These are phyloP conservation scores for Hymenoscyphus fructigenus DNA, from an alignment of 2,329 filamentous ascomycete genomes.

Conservation along the genomic window DNA sequence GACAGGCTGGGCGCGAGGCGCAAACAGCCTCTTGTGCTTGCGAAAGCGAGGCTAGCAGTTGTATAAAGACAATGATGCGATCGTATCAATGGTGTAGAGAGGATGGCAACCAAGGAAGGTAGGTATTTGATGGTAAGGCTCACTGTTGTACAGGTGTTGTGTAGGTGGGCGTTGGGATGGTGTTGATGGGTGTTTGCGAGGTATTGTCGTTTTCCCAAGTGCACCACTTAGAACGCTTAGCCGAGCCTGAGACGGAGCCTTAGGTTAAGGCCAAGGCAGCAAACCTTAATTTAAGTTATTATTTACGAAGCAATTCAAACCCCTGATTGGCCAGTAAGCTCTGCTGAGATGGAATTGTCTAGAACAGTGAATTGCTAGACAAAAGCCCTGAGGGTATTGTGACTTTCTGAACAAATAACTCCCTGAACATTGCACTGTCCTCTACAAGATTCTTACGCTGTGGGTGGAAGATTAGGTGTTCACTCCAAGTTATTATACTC, in stretches of 20 bases:
- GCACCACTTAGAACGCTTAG: background rate
- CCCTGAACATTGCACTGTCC: too few species aligned
- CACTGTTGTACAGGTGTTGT: background rate
- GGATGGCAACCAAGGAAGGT: background rate
- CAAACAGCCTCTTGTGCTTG: slow-evolving; percentile 20
- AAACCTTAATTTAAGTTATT: too few species aligned
- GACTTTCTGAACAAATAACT: too few species aligned
- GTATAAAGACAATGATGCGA: background rate
- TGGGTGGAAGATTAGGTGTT: too few species aligned
- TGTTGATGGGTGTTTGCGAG: background rate
- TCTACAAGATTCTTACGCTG: too few species aligned
- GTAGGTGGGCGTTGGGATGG: slow-evolving; percentile 1
- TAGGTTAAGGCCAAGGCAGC: background rate
- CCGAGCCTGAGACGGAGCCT: background rate
- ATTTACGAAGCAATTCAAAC: too few species aligned
- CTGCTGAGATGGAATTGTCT: too few species aligned
- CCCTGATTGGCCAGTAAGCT: too few species aligned
- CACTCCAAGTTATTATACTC: background rate
- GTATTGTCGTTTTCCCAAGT: slow-evolving; percentile 1
- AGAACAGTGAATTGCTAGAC: too few species aligned
- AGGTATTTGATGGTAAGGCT: background rate
- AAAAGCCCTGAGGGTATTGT: too few species aligned
- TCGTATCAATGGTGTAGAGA: background rate
- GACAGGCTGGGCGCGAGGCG: slow-evolving; percentile 26
- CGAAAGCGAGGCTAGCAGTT: slow-evolving; percentile 4